Conservation (phyloP, 108 stramenopile genomes). For the Nitzschia sp. region DNA sequence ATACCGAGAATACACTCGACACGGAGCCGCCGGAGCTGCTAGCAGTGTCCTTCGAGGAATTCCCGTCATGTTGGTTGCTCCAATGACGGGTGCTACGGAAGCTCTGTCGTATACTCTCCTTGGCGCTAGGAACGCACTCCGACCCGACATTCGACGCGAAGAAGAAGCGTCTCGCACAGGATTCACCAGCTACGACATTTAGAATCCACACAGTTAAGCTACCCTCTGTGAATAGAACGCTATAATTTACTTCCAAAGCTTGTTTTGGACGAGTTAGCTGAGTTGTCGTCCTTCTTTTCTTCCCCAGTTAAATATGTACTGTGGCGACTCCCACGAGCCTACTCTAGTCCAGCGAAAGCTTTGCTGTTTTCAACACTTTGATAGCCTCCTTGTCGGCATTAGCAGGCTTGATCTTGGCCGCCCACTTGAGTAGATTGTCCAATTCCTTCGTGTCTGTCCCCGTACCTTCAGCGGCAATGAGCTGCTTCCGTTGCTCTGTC, state of each 20-base stretch:
- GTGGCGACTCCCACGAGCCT: too few species aligned
- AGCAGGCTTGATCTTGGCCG: slow-evolving; percentile 68
- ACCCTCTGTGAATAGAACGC: not conserved
- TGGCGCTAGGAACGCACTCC: slow-evolving; percentile 78
- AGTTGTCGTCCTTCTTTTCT: too few species aligned
- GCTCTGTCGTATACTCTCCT: slow-evolving; percentile 78
- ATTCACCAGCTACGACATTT: slow-evolving; percentile 26
- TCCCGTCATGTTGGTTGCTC: slow-evolving; percentile 74
- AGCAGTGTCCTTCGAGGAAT: slow-evolving; percentile 72
- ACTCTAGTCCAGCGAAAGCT: slow-evolving; percentile 26
- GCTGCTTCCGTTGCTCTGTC: slow-evolving; percentile 63
- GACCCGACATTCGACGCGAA: slow-evolving; percentile 81
- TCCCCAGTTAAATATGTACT: too few species aligned
- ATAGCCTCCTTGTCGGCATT: slow-evolving; percentile 84
- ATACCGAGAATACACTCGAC: slow-evolving; percentile 66
- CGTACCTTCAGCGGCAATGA: slow-evolving; percentile 67
- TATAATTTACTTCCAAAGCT: not conserved
- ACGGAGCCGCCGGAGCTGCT: slow-evolving; percentile 63
- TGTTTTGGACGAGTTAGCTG: too few species aligned
- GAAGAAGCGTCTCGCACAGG: slow-evolving; percentile 62
- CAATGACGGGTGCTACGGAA: slow-evolving; percentile 78
- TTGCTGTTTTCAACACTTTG: slow-evolving; percentile 77
- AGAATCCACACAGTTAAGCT: not conserved
- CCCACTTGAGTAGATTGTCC: slow-evolving; percentile 75
- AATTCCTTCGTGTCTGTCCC: slow-evolving; percentile 77